Evolutionary conservation across 768 basidiomycete genomes (phyloP), one percentile per base, ranked within the genome.

Genomic region (Leccinum subtestaceum): DNA sequence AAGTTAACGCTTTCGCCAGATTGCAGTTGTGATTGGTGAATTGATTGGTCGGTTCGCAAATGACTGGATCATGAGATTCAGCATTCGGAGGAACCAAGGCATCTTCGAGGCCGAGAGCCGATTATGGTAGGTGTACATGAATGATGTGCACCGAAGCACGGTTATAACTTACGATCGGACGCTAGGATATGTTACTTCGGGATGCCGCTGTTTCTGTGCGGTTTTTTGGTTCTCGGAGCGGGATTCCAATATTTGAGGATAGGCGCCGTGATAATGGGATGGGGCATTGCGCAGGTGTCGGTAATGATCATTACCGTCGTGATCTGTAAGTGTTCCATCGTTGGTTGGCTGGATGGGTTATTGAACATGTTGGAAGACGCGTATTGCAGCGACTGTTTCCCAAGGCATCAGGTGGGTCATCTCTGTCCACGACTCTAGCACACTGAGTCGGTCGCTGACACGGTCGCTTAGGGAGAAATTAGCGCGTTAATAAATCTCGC

Each of bases 61-160:
- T 57, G 83, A 85, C 53, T 73, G 73, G 68, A 76, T 82, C 34
- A 79, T 81, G 69, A 72, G 75, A 54, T 25, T 70, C 17, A 73
- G 68, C 46, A 79, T 82, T 61, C 73, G 78, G 19, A 63, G 75
- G 29, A 81, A 83, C 62, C 62, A 69, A 0, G 84, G 84, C 52
- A 78, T 85, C 47, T 84, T 84, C 67, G 77, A 78, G 54, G 79
- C 84, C 4, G 84, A 85, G 67, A 76, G 62, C 60, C 75, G 78
- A 13, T 53, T 80, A 21, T 79, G 77, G 77, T 75, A 47, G 31
- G 74, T 71, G 9, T 8, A 45, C 36, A 32, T n/a, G 0, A 6
- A 23, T 12, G 23, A 23, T 2, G 5, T 4, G 1, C 2, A 7
- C 4, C 2, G 21, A n/a, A 21, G 12, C 11, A 3, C 36, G 15